A percentile compares a stretch with the other conserved stretches of the same genome.
Evolutionary conservation across 2,329 filamentous ascomycete species (phyloP).

Genomic region (Colletotrichum sp.): DNA sequence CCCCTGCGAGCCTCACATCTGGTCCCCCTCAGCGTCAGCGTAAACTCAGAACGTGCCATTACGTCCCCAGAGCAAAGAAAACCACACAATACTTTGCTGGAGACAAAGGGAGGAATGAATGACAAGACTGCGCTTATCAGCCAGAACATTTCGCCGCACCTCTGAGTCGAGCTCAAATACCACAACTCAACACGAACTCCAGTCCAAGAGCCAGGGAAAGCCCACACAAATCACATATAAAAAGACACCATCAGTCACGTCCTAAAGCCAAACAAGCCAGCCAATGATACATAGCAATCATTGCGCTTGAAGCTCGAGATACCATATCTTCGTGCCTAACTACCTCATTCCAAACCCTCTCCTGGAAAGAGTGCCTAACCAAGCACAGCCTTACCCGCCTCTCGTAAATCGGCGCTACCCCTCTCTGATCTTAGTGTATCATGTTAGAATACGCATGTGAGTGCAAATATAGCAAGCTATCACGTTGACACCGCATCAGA

Average conservation of each 20-base stretch:
- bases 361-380: neutral
- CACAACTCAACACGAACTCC: neutral
- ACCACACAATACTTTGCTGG: rapidly evolving
- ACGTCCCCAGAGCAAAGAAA: neutral
- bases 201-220: rapidly evolving
- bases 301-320: neutral
- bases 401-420: no score
- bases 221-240: neutral
- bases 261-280: no score
- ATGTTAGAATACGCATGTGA: no score
- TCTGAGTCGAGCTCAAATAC: rapidly evolving
- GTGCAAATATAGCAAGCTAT: no score
- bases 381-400: rapidly evolving
- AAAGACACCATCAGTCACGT: neutral
- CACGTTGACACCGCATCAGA: no score
- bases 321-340: neutral
- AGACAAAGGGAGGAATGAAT: rapidly evolving
- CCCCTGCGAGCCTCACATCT: neutral
- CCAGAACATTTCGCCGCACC: neutral
- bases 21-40: rapidly evolving
- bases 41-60: neutral
- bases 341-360: neutral
- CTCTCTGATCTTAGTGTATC: no score
- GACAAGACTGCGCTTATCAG: neutral
- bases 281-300: no score